A percentile compares a stretch with the other conserved stretches of the same genome.
Conservation (phyloP, 352 stramenopile species). For the Phytophthora pisi region DNA sequence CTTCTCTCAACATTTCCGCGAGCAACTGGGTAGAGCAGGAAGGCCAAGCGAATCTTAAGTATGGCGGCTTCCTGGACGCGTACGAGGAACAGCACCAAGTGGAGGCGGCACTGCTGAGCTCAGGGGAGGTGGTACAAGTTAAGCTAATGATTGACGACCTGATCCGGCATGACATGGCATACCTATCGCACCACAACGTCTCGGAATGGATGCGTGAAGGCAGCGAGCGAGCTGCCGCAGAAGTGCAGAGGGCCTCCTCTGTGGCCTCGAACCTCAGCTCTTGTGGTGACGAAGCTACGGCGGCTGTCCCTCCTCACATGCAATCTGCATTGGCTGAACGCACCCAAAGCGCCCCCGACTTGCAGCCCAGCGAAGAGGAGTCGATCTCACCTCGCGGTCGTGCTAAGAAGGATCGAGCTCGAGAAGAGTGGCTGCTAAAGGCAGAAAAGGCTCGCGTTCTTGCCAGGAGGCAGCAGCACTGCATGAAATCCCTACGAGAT, state of each 20-base stretch:
- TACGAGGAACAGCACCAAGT: conserved; percentile 21
- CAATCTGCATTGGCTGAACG: conserved; percentile 6
- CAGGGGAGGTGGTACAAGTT: conserved; percentile 20
- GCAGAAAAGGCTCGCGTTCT: conserved; percentile 54
- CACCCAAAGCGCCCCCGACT: conserved; percentile 9
- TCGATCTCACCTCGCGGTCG: conserved; percentile 24
- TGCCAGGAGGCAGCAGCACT: conserved; percentile 55
- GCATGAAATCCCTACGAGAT: conserved; percentile 49
- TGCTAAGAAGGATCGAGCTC: conserved; percentile 28
- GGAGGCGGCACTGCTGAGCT: conserved; percentile 6
- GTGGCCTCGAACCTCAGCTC: not conserved
- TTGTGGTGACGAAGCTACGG: conserved; percentile 1
- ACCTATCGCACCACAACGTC: conserved; percentile 26
- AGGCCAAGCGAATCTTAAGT: conserved; percentile 29
- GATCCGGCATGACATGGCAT: conserved; percentile 23
- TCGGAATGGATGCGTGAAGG: conserved; percentile 32
- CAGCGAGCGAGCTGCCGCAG: conserved; percentile 15
- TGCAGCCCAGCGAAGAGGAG: conserved; percentile 6
- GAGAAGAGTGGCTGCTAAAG: conserved; percentile 46
- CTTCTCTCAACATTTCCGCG: conserved; percentile 20
- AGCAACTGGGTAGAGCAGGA: conserved; percentile 24
- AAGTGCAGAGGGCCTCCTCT: conserved; percentile 7
- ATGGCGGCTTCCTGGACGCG: conserved; percentile 27
- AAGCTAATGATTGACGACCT: conserved; percentile 35
- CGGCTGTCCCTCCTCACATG: not conserved